These are phyloP conservation scores for Malassezia sp. DNA, from an alignment of 1,284 basidiomycete genomes.

Conservation along the genomic window DNA sequence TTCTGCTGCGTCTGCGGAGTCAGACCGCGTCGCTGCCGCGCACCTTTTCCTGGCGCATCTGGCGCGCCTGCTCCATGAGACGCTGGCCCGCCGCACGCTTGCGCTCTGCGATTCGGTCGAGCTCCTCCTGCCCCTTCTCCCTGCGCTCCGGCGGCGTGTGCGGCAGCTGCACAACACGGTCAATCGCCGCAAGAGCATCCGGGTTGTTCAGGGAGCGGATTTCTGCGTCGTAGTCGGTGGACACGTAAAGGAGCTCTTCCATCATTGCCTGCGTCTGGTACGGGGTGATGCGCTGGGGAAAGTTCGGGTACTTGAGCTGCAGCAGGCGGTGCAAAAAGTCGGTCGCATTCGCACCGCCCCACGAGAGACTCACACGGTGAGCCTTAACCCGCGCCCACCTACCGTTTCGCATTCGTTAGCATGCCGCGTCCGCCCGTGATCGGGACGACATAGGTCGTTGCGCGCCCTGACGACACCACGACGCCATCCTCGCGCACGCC, in stretches of 20 bases:
- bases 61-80: constrained; percentile 83
- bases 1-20: constrained; percentile 67
- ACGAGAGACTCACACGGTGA: no score
- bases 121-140: constrained; percentile 84
- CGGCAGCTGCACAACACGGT: constrained; percentile 44
- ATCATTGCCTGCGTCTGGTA: constrained; percentile 67
- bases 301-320: constrained; percentile 89
- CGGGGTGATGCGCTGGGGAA: constrained; percentile 54
- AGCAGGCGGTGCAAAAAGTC: constrained; percentile 84
- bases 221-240: constrained; percentile 63
- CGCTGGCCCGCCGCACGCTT: constrained; percentile 72
- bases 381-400: no score
- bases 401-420: constrained; percentile 35
- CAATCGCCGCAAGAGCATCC: constrained; percentile 68
- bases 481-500: constrained; percentile 30
- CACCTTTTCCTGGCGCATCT: constrained; percentile 61
- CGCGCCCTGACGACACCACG: constrained; percentile 31
- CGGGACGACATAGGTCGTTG: constrained; percentile 37
- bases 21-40: no score
- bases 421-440: constrained; percentile 30
- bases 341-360: constrained; percentile 78
- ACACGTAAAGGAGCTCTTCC: constrained; percentile 73
- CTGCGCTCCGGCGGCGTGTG: constrained; percentile 52
- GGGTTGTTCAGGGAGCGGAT: constrained; percentile 60
- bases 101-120: constrained; percentile 64